Evolutionary conservation across 1,139 yeast genomes (phyloP).

Genomic region (Pichia sp.): DNA sequence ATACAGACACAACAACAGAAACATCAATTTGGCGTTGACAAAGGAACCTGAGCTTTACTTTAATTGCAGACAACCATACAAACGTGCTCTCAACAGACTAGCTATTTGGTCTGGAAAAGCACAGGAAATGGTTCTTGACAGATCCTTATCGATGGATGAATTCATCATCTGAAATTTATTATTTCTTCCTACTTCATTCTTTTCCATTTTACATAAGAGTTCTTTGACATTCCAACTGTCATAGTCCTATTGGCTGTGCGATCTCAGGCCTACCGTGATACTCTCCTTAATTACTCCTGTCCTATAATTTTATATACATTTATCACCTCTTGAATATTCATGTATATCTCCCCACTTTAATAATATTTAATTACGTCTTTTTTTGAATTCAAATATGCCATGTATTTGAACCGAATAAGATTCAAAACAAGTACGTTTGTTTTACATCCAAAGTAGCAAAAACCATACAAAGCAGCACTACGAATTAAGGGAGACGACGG

Average conservation of each 20-base stretch:
- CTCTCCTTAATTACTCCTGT: not conserved
- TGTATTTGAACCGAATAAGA: too few relatives aligned
- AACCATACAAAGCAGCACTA: too few relatives aligned
- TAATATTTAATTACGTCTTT: not conserved
- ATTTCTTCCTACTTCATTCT: constrained; percentile 30
- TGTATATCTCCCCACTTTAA: not conserved
- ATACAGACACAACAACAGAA: constrained; percentile 29
- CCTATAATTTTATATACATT: not conserved
- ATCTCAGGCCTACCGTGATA: constrained; percentile 8
- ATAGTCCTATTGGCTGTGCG: constrained; percentile 9
- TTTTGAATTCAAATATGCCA: too few relatives aligned
- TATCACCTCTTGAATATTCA: not conserved
- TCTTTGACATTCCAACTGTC: not conserved
- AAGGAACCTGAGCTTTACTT: constrained; percentile 10
- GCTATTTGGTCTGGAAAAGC: constrained; percentile 32
- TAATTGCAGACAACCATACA: constrained; percentile 4
- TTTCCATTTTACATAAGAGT: constrained; percentile 30
- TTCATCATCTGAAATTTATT: constrained; percentile 6
- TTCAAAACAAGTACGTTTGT: too few relatives aligned
- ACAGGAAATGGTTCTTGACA: constrained; percentile 24
- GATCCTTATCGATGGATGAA: constrained; percentile 8
- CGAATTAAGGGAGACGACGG: too few relatives aligned
- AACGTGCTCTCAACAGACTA: constrained; percentile 23
- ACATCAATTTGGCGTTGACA: constrained; percentile 29
- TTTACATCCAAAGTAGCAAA: too few relatives aligned